Conservation (phyloP, 179 eudicot species). For the Amaranthus tricolor region DNA sequence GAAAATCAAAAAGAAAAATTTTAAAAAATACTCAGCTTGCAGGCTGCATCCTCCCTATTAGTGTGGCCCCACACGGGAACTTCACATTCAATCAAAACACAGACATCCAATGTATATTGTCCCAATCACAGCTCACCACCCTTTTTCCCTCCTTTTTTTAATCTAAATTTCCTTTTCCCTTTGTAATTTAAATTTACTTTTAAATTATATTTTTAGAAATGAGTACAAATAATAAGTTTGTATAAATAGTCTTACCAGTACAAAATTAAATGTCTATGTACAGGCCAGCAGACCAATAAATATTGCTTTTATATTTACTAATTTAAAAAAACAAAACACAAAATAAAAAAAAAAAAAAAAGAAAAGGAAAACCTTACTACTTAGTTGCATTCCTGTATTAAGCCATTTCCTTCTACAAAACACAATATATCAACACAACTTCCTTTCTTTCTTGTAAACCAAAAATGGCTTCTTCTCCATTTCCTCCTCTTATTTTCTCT, state of each 20-base stretch:
- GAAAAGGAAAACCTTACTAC: neutral
- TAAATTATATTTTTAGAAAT: neutral
- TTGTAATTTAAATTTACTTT: neutral
- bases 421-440: slow-evolving; percentile 16
- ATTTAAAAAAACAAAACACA: neutral
- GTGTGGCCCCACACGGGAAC: slow-evolving; percentile 30
- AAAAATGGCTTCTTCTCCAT: slow-evolving; percentile 29
- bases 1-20: neutral
- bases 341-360: neutral
- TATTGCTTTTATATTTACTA: neutral
- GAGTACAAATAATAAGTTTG: slow-evolving; percentile 14
- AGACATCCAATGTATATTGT: slow-evolving; percentile 12
- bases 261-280: slow-evolving; percentile 20
- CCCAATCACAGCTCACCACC: slow-evolving; percentile 26
- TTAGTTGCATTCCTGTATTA: neutral
- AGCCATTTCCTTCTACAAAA: neutral
- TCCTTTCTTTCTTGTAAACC: neutral
- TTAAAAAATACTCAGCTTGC: slow-evolving; percentile 4
- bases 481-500: slow-evolving; percentile 15
- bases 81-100: slow-evolving; percentile 19
- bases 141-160: neutral
- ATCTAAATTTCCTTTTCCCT: neutral
- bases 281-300: slow-evolving; percentile 26
- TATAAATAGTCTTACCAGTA: slow-evolving; percentile 5
- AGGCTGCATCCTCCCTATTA: neutral